Conservation (phyloP, 148 eudicot species). For the Rhododendron ferrugineum region DNA sequence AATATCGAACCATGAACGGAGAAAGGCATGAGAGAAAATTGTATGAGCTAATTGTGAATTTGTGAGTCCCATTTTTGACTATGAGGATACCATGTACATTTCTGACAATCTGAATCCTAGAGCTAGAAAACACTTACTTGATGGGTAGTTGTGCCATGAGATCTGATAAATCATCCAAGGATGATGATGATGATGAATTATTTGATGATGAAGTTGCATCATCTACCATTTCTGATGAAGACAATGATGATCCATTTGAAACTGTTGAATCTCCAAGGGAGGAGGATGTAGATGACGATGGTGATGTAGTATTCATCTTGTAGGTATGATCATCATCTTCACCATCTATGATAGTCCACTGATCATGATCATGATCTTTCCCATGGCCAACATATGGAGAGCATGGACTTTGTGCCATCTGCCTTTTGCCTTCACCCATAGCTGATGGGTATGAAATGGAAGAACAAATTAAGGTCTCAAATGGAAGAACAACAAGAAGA, state of each 20-base stretch:
- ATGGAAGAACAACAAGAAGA: neutral
- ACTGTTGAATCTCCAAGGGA: conserved; percentile 24
- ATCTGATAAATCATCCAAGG: conserved; percentile 50
- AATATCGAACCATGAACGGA: neutral
- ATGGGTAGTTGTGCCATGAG: conserved; percentile 77
- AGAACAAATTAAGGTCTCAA: neutral
- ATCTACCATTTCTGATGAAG: conserved; percentile 44
- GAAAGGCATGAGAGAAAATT: neutral
- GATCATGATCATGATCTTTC: conserved; percentile 18
- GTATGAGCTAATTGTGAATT: neutral
- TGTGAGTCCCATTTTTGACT: neutral
- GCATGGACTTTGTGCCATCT: conserved; percentile 21
- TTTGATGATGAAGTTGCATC: conserved; percentile 51
- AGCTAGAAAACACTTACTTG: conserved; percentile 50
- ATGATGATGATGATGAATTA: conserved; percentile 24
- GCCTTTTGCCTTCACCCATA: conserved; percentile 35
- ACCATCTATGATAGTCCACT: conserved; percentile 16
- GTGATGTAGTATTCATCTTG: neutral
- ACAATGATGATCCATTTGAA: conserved; percentile 36
- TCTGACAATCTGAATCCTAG: neutral
- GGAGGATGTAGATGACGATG: conserved; percentile 30
- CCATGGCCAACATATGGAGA: conserved; percentile 16
- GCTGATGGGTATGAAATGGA: neutral
- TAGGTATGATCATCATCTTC: conserved; percentile 12
- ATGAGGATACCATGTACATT: neutral